Evolutionary conservation across 805 yeast species (phyloP).

Genomic region (Cephaloascus fragrans): DNA sequence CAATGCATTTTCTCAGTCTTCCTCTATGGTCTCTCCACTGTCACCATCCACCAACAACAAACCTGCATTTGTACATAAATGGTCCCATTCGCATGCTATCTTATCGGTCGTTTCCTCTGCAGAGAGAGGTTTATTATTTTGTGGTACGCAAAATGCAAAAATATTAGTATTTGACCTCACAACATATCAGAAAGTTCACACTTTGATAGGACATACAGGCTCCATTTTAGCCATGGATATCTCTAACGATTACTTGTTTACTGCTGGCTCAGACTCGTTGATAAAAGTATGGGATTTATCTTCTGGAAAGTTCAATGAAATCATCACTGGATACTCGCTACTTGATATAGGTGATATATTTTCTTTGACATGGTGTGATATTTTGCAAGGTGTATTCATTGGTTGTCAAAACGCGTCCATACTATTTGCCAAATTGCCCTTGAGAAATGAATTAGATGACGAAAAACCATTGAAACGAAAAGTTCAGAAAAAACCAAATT

Average conservation of each 20-base stretch:
- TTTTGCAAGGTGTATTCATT: slow-evolving; percentile 53
- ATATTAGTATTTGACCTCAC: slow-evolving; percentile 61
- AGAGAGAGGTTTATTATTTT: slow-evolving; percentile 48
- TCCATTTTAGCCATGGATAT: slow-evolving; percentile 65
- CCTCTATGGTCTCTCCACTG: no score
- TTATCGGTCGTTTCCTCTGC: slow-evolving; percentile 64
- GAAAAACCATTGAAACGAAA: slow-evolving; percentile 8
- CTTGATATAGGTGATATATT: slow-evolving; percentile 92
- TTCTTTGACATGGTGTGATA: slow-evolving; percentile 62
- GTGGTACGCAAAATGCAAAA: slow-evolving; percentile 85
- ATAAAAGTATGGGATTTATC: slow-evolving; percentile 76
- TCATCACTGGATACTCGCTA: slow-evolving; percentile 72
- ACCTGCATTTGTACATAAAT: slow-evolving; percentile 48
- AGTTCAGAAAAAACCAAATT: slow-evolving; percentile 12
- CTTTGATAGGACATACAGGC: slow-evolving; percentile 55
- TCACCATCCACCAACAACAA: no score
- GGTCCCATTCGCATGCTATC: slow-evolving; percentile 69
- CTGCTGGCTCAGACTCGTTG: slow-evolving; percentile 86
- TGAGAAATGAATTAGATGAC: no score
- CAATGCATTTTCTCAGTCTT: not conserved
- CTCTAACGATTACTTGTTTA: slow-evolving; percentile 48
- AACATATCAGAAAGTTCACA: slow-evolving; percentile 47
- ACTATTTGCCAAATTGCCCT: slow-evolving; percentile 57
- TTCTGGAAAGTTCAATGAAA: slow-evolving; percentile 27
- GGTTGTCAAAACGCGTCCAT: slow-evolving; percentile 93